Evolutionary conservation across 257 asterid species (phyloP).

Genomic region (Avicennia marina): DNA sequence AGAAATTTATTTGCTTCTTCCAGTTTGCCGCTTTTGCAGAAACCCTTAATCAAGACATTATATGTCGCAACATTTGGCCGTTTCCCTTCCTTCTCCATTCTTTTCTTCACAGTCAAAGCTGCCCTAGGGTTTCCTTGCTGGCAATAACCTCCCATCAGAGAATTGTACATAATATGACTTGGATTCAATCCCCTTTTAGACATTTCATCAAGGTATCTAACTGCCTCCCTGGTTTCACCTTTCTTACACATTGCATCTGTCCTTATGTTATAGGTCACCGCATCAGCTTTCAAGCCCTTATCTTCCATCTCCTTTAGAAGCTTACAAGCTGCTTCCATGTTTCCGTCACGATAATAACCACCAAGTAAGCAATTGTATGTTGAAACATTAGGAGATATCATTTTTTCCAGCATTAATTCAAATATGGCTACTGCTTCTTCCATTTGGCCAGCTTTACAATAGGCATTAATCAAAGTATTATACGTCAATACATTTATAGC

Average conservation of each 20-base stretch:
- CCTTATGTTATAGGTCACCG: slow-evolving; percentile 64
- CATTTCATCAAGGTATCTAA: slow-evolving; percentile 72
- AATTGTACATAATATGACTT: slow-evolving; percentile 66
- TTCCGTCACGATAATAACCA: slow-evolving; percentile 54
- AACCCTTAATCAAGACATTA: slow-evolving; percentile 73
- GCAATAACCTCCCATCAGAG: slow-evolving; percentile 66
- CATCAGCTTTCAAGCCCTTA: slow-evolving; percentile 57
- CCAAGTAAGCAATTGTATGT: slow-evolving; percentile 79
- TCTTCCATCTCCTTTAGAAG: slow-evolving; percentile 62
- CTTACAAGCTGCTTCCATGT: slow-evolving; percentile 38
- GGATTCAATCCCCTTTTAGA: slow-evolving; percentile 48
- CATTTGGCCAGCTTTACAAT: slow-evolving; percentile 58
- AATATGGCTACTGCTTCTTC: slow-evolving; percentile 48
- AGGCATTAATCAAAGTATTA: slow-evolving; percentile 66
- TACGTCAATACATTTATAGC: slow-evolving; percentile 44
- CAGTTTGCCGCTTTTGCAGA: slow-evolving; percentile 49
- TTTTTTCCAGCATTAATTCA: slow-evolving; percentile 49
- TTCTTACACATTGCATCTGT: slow-evolving; percentile 62
- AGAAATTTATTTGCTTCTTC: slow-evolving; percentile 66
- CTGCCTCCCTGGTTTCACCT: slow-evolving; percentile 60
- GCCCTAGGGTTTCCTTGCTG: slow-evolving; percentile 53
- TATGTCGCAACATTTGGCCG: slow-evolving; percentile 69
- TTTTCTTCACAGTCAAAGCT: slow-evolving; percentile 60
- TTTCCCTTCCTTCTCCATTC: slow-evolving; percentile 85
- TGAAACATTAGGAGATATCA: slow-evolving; percentile 54